Conservation (phyloP, 345 rosid genomes). For the Heritiera fomes region DNA sequence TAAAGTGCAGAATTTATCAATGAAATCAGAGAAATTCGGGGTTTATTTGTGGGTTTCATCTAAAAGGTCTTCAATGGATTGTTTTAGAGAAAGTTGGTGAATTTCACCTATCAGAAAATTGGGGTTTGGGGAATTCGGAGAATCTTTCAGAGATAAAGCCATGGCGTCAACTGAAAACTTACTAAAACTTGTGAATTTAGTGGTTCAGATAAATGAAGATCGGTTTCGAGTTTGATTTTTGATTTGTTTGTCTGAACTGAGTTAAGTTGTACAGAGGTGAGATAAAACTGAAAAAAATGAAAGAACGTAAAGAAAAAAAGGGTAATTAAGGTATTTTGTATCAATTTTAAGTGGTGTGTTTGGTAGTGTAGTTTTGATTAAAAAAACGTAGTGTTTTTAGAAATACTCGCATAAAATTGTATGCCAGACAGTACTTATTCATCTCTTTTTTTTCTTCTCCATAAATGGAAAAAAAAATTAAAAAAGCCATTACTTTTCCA, state of each 20-base stretch:
- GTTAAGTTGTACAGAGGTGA: too few relatives aligned
- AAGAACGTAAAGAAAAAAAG: too few relatives aligned
- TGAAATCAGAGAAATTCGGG: constrained; percentile 35
- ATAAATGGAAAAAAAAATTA: background rate
- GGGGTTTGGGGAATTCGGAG: constrained; percentile 5
- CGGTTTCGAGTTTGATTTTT: too few relatives aligned
- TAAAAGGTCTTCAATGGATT: constrained; percentile 34
- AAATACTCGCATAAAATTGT: background rate
- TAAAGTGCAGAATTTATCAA: constrained; percentile 37
- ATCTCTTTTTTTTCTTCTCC: background rate
- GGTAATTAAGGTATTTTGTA: too few relatives aligned
- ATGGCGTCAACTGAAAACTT: background rate
- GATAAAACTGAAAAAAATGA: too few relatives aligned
- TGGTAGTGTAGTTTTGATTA: too few relatives aligned
- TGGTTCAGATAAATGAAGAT: background rate
- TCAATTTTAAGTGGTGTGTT: too few relatives aligned
- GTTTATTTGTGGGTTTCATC: constrained; percentile 35
- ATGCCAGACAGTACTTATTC: background rate
- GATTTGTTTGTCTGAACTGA: too few relatives aligned
- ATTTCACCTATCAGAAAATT: constrained; percentile 29
- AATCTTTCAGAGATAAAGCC: constrained; percentile 19
- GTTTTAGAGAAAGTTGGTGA: constrained; percentile 31
- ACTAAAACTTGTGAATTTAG: background rate
- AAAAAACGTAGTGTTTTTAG: too few relatives aligned
- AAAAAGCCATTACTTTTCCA: background rate